A percentile compares a stretch with the other conserved stretches of the same genome.
Conservation (phyloP, 768 basidiomycete species). For the Suillus discolor region DNA sequence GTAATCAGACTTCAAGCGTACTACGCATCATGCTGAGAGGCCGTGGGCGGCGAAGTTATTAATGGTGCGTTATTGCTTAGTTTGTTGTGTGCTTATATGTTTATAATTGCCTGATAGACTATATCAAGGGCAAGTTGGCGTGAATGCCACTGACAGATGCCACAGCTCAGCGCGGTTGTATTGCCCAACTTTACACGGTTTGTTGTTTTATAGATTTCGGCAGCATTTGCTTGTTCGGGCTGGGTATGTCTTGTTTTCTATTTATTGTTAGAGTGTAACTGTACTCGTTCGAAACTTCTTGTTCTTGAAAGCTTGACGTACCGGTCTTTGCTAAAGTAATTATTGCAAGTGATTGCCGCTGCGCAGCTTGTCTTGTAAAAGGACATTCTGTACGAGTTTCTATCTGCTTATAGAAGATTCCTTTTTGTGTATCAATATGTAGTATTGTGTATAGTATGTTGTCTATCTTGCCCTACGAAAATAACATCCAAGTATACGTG, state of each 20-base stretch:
- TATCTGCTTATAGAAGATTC: too few species aligned
- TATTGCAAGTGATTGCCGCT: too few species aligned
- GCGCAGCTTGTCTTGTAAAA: too few species aligned
- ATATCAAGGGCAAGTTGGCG: neutral
- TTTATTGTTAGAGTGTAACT: too few species aligned
- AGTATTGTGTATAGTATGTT: too few species aligned
- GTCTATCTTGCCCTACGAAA: neutral
- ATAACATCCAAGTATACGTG: too few species aligned
- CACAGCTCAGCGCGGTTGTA: neutral
- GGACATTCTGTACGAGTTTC: too few species aligned
- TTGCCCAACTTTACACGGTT: neutral
- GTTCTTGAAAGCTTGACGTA: too few species aligned
- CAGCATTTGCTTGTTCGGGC: neutral
- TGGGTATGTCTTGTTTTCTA: too few species aligned
- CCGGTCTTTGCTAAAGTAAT: too few species aligned
- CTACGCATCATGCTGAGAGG: constrained; percentile 51
- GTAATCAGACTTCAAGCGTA: constrained; percentile 48
- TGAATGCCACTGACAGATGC: neutral
- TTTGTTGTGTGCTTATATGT: neutral
- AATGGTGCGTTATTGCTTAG: constrained; percentile 30
- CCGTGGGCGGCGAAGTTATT: constrained; percentile 32
- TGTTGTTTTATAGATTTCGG: neutral
- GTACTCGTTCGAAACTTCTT: too few species aligned
- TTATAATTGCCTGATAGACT: neutral
- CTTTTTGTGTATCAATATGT: neutral